Evolutionary conservation across 202 grass and related monocot species (phyloP).

Genomic region (Carex sylvatica): DNA sequence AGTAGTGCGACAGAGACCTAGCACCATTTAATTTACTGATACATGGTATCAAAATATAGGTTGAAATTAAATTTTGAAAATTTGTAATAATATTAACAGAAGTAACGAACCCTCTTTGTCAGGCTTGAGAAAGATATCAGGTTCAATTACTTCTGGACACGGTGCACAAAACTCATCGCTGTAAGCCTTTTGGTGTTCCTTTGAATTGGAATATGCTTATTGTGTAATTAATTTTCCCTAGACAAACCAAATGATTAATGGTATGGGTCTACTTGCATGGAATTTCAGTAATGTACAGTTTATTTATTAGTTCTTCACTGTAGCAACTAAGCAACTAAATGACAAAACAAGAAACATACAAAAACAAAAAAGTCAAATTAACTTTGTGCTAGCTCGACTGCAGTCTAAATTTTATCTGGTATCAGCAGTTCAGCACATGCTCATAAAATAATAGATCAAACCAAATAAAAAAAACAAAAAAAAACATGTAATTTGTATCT

Average conservation of each 20-base stretch:
- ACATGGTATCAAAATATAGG: background rate
- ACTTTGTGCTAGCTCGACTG: background rate
- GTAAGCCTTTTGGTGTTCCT: slow-evolving; percentile 42
- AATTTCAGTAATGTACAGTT: background rate
- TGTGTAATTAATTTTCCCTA: background rate
- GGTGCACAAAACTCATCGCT: slow-evolving; percentile 77
- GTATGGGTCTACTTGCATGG: background rate
- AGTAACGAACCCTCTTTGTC: slow-evolving; percentile 21
- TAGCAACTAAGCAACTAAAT: background rate
- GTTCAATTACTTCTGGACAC: slow-evolving; percentile 81
- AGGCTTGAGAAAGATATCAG: slow-evolving; percentile 87
- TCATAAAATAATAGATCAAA: background rate
- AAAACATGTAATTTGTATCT: slow-evolving; percentile 2
- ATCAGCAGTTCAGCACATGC: background rate
- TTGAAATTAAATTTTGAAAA: background rate
- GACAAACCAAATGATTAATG: background rate
- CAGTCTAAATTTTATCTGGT: background rate
- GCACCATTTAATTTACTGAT: background rate
- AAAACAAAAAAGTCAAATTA: background rate
- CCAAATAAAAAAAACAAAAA: background rate
- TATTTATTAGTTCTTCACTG: background rate
- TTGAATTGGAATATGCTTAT: slow-evolving; percentile 17
- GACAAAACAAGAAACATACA: background rate
- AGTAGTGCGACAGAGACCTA: background rate
- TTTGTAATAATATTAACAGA: slow-evolving; percentile 19